Conservation (phyloP, 306 rosid genomes). For the Quercus mongolica region DNA sequence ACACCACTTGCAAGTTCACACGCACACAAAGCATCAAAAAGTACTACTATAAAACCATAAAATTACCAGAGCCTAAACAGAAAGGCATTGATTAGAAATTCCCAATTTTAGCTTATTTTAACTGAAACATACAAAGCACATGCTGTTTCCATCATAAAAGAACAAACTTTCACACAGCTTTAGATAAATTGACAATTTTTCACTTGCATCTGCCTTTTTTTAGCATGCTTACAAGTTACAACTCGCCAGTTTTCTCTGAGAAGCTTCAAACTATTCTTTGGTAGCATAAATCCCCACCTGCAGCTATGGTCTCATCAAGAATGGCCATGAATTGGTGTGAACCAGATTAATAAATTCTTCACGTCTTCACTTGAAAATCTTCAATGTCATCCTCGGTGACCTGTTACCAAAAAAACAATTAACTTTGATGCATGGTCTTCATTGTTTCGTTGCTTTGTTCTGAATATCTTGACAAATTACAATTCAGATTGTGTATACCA, state of each 20-base stretch:
- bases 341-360: conserved; percentile 73
- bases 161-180: not conserved
- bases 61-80: no score
- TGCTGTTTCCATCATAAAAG: no score
- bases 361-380: conserved; percentile 72
- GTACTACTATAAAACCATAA: no score
- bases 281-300: conserved; percentile 58
- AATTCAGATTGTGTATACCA: not conserved
- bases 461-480: not conserved
- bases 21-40: no score
- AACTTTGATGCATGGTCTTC: conserved; percentile 26
- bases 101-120: no score
- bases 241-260: conserved; percentile 61
- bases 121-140: no score
- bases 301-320: conserved; percentile 60
- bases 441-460: conserved; percentile 44
- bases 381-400: conserved; percentile 36
- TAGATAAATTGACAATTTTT: conserved; percentile 3
- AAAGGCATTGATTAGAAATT: no score
- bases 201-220: no score
- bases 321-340: conserved; percentile 76
- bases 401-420: not conserved
- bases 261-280: conserved; percentile 77
- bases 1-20: no score
- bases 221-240: conserved; percentile 9